Conservation (phyloP, 2,329 filamentous ascomycete species). For the Xylaria sp. region DNA sequence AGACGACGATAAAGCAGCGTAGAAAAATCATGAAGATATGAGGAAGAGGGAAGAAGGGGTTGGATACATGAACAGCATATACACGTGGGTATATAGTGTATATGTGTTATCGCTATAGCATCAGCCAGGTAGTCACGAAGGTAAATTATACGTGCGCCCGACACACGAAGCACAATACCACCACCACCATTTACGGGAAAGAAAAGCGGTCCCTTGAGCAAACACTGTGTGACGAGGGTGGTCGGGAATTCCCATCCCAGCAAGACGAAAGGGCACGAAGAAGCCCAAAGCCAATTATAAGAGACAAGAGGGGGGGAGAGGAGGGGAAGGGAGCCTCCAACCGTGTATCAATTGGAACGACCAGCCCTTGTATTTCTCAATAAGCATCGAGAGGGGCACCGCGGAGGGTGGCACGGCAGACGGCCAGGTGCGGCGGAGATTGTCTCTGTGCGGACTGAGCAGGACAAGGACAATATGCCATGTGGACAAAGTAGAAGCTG, state of each 20-base stretch:
- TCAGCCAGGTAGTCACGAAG: neutral
- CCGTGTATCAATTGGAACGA: neutral
- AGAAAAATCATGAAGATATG: neutral
- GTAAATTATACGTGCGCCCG: neutral
- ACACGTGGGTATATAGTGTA: neutral
- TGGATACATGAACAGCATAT: neutral
- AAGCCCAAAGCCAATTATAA: neutral
- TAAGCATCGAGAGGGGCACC: neutral
- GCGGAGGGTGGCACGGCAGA: slow-evolving; percentile 16
- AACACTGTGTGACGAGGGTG: slow-evolving; percentile 23
- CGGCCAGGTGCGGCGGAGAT: slow-evolving; percentile 25
- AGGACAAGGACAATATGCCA: slow-evolving; percentile 15
- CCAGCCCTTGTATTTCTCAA: neutral
- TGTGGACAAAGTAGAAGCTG: slow-evolving; percentile 20
- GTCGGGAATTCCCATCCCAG: neutral
- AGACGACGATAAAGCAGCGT: neutral
- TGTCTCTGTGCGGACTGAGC: slow-evolving; percentile 5
- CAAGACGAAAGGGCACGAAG: neutral
- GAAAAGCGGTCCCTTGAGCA: slow-evolving; percentile 11
- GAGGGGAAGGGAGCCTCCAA: neutral
- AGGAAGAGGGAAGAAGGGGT: neutral
- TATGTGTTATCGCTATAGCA: neutral
- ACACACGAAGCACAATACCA: slow-evolving; percentile 9
- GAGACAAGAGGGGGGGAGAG: neutral
- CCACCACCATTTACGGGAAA: neutral